phyloP scores from a whole-genome alignment of 2,329 filamentous ascomycete genomes.

The Aspergillus tanneri region DNA sequence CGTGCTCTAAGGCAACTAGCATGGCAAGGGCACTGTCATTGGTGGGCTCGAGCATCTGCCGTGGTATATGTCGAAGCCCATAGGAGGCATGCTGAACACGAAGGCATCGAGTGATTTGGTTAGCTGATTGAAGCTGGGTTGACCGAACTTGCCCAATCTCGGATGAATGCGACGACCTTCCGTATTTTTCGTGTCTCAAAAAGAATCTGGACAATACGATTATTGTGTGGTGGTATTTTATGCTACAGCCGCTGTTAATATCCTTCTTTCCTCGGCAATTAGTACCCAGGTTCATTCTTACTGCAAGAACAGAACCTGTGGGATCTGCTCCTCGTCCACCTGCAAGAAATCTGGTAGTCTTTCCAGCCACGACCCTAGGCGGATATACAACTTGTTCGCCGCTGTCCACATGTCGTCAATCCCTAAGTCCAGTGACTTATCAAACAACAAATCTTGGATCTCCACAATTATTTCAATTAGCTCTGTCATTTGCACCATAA shows the following conservation, averaged over 20 bases:
- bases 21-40: slow-evolving; percentile 25
- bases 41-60: slow-evolving; percentile 28
- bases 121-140: slow-evolving; percentile 22
- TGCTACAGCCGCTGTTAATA: slow-evolving; percentile 17
- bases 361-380: slow-evolving; percentile 25
- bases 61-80: slow-evolving; percentile 30
- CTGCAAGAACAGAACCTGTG: slow-evolving; percentile 32
- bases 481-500: slow-evolving; percentile 23
- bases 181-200: slow-evolving; percentile 18
- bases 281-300: slow-evolving; percentile 18
- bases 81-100: slow-evolving; percentile 28
- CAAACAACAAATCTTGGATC: slow-evolving; percentile 27
- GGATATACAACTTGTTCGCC: slow-evolving; percentile 20
- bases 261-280: background rate
- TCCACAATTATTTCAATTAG: slow-evolving; percentile 25
- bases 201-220: slow-evolving; percentile 29
- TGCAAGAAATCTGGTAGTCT: slow-evolving; percentile 20
- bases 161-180: slow-evolving; percentile 9
- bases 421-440: slow-evolving; percentile 15
- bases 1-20: slow-evolving; percentile 21
- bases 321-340: slow-evolving; percentile 19
- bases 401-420: slow-evolving; percentile 19
- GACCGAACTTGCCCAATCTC: slow-evolving; percentile 15
- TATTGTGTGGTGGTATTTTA: slow-evolving; percentile 28
- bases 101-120: slow-evolving; percentile 29